Evolutionary conservation across 2,329 filamentous ascomycete species (phyloP).

Genomic region (Aspergillus pseudoterreus): DNA sequence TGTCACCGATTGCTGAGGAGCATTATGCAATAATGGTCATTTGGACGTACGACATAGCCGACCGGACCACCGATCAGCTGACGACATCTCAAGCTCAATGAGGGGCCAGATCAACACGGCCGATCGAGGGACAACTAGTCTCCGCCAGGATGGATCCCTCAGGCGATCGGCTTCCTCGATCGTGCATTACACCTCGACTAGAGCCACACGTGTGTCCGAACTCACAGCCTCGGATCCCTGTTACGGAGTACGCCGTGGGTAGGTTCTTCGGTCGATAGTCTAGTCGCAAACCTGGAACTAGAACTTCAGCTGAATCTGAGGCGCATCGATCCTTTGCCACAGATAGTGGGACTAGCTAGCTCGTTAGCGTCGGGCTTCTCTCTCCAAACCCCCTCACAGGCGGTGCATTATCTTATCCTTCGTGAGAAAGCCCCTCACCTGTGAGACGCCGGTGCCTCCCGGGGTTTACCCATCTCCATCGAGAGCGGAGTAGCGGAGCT

Average conservation of each 20-base stretch:
- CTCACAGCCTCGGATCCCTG: too few species aligned
- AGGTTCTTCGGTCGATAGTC: not conserved
- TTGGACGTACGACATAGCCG: not conserved
- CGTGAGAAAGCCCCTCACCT: conserved; percentile 12
- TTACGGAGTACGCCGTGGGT: not conserved
- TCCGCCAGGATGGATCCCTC: not conserved
- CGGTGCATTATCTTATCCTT: conserved; percentile 5
- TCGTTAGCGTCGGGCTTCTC: not conserved
- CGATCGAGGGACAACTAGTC: not conserved
- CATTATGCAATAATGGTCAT: too few species aligned
- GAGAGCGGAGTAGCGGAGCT: conserved; percentile 2
- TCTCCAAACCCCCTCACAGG: conserved; percentile 6
- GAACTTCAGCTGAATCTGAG: not conserved
- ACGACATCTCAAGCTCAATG: not conserved
- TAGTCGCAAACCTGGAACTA: not conserved
- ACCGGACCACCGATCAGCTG: not conserved
- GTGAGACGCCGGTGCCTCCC: conserved; percentile 14
- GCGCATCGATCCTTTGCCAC: not conserved
- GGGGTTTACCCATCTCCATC: conserved; percentile 5
- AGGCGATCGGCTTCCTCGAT: not conserved
- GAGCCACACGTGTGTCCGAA: not conserved
- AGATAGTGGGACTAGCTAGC: not conserved
- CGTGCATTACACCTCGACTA: not conserved
- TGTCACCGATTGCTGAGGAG: too few species aligned
- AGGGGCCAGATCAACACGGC: not conserved